These are phyloP conservation scores for Entelexis sorbosivorans DNA, from an alignment of 1,139 yeast species.

Conservation along the genomic window DNA sequence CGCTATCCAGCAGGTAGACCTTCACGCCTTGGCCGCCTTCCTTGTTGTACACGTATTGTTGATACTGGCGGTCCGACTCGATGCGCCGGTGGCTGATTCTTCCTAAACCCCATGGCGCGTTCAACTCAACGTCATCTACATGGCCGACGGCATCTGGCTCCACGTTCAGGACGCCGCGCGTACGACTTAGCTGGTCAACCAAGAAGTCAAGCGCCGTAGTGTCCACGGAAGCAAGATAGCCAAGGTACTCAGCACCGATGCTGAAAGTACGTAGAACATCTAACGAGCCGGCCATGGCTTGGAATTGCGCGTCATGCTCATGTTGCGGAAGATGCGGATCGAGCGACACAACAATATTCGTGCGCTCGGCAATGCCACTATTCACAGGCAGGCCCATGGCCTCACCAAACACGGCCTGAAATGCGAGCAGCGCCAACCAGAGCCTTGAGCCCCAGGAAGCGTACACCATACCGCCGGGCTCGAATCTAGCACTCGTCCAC, in stretches of 20 bases:
- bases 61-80: background rate
- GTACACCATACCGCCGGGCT: too few relatives aligned
- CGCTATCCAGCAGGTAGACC: slow-evolving; percentile 82
- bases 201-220: background rate
- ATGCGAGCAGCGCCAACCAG: background rate
- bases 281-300: background rate
- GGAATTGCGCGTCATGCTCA: background rate
- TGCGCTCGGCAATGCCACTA: background rate
- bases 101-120: slow-evolving; percentile 10
- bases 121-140: background rate
- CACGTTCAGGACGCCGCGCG: background rate
- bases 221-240: background rate
- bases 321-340: background rate
- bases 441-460: background rate
- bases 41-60: slow-evolving; percentile 2
- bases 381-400: background rate
- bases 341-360: background rate
- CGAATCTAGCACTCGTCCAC: too few relatives aligned
- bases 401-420: background rate
- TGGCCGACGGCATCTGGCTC: background rate
- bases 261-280: background rate
- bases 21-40: slow-evolving; percentile 34
- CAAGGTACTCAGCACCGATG: background rate
- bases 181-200: background rate
- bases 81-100: slow-evolving; percentile 9